Base-by-base conservation (phyloP, 2,329 filamentous ascomycete species). In the Xylaria arbuscula region DNA sequence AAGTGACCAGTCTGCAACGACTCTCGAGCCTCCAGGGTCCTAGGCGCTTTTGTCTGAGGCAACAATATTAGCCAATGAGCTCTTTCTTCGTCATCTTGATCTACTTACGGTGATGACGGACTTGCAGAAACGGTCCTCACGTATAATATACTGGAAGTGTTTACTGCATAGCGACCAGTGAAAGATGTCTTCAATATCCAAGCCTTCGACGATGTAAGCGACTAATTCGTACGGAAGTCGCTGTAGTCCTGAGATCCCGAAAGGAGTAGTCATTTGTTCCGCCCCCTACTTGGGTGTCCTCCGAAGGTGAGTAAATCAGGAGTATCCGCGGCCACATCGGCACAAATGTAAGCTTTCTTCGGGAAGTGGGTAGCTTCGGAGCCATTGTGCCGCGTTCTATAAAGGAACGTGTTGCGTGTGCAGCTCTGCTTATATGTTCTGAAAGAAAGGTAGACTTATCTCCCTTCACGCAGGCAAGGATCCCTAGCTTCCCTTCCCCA, bases 151-250 rank as follows among this genome's bases (percentile, higher is more conserved):
- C 65, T 81, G 79, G 38, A 92, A 82, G 22, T 83, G 81, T 6
- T 78, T 82, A 69, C 87, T 88, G 50, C 83, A 84, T 54, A 83
- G 81, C 48, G 86, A 84, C 51, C 92, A 79, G 69, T 86, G 82
- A 67, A 89, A 84, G 47, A 88, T 82, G 71, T 91, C 88, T 55
- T 88, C 83, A 32, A 90, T 79, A 19, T 85, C 81, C 42, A 93
- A 81, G 64, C 83, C 79, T 7, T 81, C 80, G 8, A 85, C 82
- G 60, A 92, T 85, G 60, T 86, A 83, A 58, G 86, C 86, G 34
- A 91, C 79, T n/a, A 92, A 81, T 78, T 93, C 91, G 74, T 87
- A 89, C 0, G 90, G 90, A 13, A 92, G 67, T 11, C 70, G 69
- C 36, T 73, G 72, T 38, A 78, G 24, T 34, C 71, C 72, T n/a